Percentiles rank a stretch among this genome's conserved stretches.
Evolutionary conservation across 2,329 filamentous ascomycete genomes (phyloP).

Genomic region (Fusarium buharicum): DNA sequence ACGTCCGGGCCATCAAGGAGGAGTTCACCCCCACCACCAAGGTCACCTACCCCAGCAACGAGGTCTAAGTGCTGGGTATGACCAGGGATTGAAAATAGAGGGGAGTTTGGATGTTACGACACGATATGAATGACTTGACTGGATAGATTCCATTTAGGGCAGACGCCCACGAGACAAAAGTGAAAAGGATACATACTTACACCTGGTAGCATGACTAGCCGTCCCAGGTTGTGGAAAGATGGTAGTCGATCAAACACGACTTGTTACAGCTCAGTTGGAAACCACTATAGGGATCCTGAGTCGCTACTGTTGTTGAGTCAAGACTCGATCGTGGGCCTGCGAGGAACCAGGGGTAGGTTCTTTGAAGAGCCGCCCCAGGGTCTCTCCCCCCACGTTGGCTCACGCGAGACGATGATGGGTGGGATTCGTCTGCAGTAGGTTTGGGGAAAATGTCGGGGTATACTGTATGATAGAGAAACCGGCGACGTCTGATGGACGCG

Average conservation of each 20-base stretch:
- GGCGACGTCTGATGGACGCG: conserved; percentile 27
- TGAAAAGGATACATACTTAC: conserved; percentile 8
- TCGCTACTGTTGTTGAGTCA: conserved; percentile 22
- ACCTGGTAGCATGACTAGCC: conserved; percentile 18
- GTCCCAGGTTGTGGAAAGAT: conserved; percentile 4
- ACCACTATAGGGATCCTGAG: conserved; percentile 33
- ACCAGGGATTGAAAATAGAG: conserved; percentile 1
- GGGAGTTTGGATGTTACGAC: conserved; percentile 11
- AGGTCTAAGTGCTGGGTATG: conserved; percentile 55
- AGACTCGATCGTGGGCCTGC: conserved; percentile 24
- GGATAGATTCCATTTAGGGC: conserved; percentile 2
- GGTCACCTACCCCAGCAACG: conserved; percentile 78
- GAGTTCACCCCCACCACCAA: conserved; percentile 73
- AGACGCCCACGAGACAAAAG: conserved; percentile 14
- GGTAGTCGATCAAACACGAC: conserved; percentile 14
- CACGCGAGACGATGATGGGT: conserved; percentile 44
- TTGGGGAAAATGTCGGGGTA: conserved; percentile 22
- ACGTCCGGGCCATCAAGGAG: conserved; percentile 76
- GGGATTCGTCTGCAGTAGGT: conserved; percentile 32
- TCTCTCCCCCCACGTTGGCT: conserved; percentile 44
- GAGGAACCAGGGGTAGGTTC: conserved; percentile 31
- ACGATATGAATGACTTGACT: conserved; percentile 25
- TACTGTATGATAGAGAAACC: conserved; percentile 17
- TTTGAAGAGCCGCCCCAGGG: conserved; percentile 34
- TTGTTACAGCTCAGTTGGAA: conserved; percentile 12